Evolutionary conservation across 1,284 basidiomycete genomes (phyloP), one percentile per base, ranked within the genome.

Genomic region (Boletus calvinii): DNA sequence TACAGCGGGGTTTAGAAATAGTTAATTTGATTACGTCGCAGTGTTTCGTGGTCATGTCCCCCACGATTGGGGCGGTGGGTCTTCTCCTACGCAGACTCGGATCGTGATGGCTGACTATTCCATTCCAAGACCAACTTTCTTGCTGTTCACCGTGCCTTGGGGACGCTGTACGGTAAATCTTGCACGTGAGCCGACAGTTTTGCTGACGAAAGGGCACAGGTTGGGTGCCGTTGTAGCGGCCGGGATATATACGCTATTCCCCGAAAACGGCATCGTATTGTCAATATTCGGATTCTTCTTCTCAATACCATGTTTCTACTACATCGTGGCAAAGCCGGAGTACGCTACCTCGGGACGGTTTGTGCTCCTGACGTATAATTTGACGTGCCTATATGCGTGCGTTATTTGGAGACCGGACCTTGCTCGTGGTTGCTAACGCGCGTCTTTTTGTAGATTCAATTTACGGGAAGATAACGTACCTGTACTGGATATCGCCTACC

Each of bases 291-390:
- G 96, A 0, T 90, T 92, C 66, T 75, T 97, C 57, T 96, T 93
- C 68, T 94, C 93, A 1, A 74, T 97, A 4, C 95, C 95, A 3
- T 98, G 95, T 70, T 98, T 97, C 74, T 94, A 92, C 69, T 86
- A 88, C 64, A 94, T 95, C 60, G 78, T 94, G 13, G 81, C 85
- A 0, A 85, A 84, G 59, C 93, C 93, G 0, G 75, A 84, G 55
- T 92, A 90, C 59, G 83, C 87, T 10, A 84, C 90, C 37, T 84
- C 90, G 1, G 87, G 89, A 2, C 81, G 94, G 24, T 95, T 97
- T 70, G 86, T 93, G n/a, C 77, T 97, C 26, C 72, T 95, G 45
- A 90, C 89, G 4, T 93, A 96, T 72, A 98, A 98, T 62, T 72
- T 98, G 56, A 95, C 92, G 1, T 95, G 92, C 63, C 76, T 96